Evolutionary conservation across 495 filamentous ascomycete species (phyloP).

Genomic region (Elasticomyces elasticus): DNA sequence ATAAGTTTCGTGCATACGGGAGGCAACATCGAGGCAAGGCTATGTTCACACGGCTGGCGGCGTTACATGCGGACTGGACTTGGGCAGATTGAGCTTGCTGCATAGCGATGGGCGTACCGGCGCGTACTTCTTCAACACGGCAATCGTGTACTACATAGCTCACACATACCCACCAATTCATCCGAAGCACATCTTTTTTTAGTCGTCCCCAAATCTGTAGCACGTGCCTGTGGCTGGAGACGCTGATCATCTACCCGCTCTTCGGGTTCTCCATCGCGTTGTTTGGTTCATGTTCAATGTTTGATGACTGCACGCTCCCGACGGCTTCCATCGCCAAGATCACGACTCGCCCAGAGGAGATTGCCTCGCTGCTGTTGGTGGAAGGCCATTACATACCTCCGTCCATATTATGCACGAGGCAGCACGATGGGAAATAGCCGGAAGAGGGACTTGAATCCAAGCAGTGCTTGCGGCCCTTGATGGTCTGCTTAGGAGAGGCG

Average conservation of each 20-base stretch:
- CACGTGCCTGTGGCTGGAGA: neutral
- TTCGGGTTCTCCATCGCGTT: too few relatives aligned
- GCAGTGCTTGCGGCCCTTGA: neutral
- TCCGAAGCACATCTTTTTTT: neutral
- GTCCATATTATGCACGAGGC: too few relatives aligned
- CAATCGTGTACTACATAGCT: neutral
- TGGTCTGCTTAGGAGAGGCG: neutral
- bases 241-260: too few relatives aligned
- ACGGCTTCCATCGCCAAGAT: too few relatives aligned
- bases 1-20: neutral
- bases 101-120: constrained; percentile 1
- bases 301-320: too few relatives aligned
- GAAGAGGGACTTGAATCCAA: neutral
- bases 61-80: neutral
- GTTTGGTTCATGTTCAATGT: too few relatives aligned
- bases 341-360: too few relatives aligned
- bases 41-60: neutral
- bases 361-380: too few relatives aligned
- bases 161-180: neutral
- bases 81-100: neutral
- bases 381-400: too few relatives aligned
- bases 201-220: neutral
- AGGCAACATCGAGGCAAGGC: neutral
- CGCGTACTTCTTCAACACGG: neutral
- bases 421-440: neutral